Conservation (phyloP, 2,329 filamentous ascomycete species). For the Arthrobotrys conoides region DNA sequence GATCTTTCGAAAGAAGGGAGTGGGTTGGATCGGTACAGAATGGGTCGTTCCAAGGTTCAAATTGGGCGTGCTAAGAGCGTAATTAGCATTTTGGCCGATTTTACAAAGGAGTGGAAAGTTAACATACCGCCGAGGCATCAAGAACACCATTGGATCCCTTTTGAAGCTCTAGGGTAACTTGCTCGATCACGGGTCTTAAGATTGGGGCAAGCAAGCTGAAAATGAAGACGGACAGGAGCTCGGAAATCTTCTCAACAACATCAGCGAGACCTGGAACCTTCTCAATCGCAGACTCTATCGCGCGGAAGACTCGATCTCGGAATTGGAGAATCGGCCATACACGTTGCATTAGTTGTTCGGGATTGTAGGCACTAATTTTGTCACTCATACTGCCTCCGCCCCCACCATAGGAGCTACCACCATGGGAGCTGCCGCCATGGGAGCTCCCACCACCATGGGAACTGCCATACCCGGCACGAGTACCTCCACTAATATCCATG, state of each 20-base stretch:
- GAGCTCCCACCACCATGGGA: conserved; percentile 1
- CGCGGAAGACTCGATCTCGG: conserved; percentile 91
- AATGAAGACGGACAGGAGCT: conserved; percentile 92
- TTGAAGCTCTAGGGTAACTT: conserved; percentile 87
- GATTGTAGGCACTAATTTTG: conserved; percentile 65
- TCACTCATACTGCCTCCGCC: conserved; percentile 22
- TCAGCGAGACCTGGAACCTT: conserved; percentile 86
- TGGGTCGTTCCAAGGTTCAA: conserved; percentile 84
- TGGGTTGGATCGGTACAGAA: conserved; percentile 78
- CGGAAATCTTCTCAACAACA: conserved; percentile 92
- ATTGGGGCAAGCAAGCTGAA: conserved; percentile 92
- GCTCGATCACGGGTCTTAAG: conserved; percentile 89
- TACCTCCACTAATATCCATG: conserved; percentile 71
- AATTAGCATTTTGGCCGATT: neutral
- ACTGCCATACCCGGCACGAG: conserved; percentile 42
- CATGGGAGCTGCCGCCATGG: conserved; percentile 1
- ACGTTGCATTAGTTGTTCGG: conserved; percentile 80
- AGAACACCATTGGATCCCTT: conserved; percentile 82
- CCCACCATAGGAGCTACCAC: neutral
- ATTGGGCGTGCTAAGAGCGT: conserved; percentile 69
- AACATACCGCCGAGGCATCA: conserved; percentile 66
- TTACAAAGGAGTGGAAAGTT: neutral
- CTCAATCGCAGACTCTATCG: conserved; percentile 85
- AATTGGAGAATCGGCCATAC: conserved; percentile 97
- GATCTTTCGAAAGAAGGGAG: conserved; percentile 74